These are phyloP conservation scores for Krasilnikovozyma curviuscula DNA, from an alignment of 768 basidiomycete genomes.

Conservation along the genomic window DNA sequence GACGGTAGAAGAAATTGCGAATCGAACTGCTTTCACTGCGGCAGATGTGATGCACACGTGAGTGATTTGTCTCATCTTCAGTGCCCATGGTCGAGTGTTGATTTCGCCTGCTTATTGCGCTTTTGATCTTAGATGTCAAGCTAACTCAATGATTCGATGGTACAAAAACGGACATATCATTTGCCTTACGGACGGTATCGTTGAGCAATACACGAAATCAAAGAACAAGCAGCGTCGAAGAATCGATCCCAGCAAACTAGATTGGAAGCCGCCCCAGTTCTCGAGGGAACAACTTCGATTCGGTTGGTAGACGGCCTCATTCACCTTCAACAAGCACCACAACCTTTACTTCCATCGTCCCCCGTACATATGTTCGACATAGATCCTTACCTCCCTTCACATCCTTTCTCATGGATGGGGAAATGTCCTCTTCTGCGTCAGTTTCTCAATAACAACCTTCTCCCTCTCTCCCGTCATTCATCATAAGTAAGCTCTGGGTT, in stretches of 20 bases:
- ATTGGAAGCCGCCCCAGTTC: constrained; percentile 92
- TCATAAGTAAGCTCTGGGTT: too few species aligned
- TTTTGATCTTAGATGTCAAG: constrained; percentile 49
- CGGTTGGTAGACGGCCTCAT: constrained; percentile 28
- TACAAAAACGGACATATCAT: constrained; percentile 90
- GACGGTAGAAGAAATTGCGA: constrained; percentile 91
- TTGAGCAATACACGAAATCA: constrained; percentile 76
- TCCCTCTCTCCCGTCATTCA: too few species aligned
- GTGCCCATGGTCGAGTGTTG: background rate
- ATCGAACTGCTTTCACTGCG: constrained; percentile 84
- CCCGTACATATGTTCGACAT: too few species aligned
- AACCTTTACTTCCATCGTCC: too few species aligned
- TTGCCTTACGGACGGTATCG: constrained; percentile 68
- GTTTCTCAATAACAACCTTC: too few species aligned
- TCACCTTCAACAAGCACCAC: too few species aligned
- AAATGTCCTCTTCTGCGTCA: too few species aligned
- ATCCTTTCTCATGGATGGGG: too few species aligned
- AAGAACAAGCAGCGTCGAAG: constrained; percentile 55
- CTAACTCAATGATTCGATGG: constrained; percentile 83
- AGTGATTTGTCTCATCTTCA: constrained; percentile 25
- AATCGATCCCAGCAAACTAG: constrained; percentile 58
- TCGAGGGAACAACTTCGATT: constrained; percentile 75
- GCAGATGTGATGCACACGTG: constrained; percentile 97
- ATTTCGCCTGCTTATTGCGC: background rate
- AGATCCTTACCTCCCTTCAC: too few species aligned